phyloP scores from a whole-genome alignment of 1,284 basidiomycete genomes.

The Moesziomyces aphidis region DNA sequence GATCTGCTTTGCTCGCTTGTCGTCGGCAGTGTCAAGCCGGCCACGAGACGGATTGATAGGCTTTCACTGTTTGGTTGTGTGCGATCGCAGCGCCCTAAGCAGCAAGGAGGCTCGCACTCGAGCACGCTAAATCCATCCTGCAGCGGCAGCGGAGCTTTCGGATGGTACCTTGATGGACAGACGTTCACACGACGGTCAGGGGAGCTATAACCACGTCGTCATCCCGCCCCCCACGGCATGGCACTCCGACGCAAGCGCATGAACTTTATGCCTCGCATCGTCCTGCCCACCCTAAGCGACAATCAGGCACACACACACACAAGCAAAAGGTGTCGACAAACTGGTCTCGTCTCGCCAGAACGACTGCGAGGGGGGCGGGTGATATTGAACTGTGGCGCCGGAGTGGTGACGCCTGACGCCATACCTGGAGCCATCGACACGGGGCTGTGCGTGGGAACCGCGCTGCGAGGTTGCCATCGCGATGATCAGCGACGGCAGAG shows the following conservation, averaged over 20 bases:
- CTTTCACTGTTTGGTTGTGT: not conserved
- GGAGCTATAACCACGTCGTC: not conserved
- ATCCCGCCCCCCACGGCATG: not conserved
- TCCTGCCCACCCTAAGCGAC: not conserved
- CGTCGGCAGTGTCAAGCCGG: too few species aligned
- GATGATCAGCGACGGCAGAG: not conserved
- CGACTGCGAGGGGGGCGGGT: too few species aligned
- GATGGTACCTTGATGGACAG: not conserved
- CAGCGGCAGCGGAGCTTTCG: not conserved
- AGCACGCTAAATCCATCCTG: not conserved
- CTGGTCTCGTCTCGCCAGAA: too few species aligned
- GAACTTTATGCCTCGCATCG: too few species aligned
- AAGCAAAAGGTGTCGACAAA: too few species aligned
- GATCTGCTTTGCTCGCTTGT: not conserved
- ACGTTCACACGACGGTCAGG: conserved; percentile 34
- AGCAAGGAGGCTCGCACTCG: not conserved
- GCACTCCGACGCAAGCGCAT: too few species aligned
- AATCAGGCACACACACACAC: not conserved
- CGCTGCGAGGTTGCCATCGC: not conserved
- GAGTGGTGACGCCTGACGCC: not conserved
- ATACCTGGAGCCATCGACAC: not conserved
- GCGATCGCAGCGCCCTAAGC: not conserved
- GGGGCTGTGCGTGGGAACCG: conserved; percentile 1
- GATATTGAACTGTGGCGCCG: too few species aligned
- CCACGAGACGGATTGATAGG: not conserved